These are phyloP conservation scores for Melaleuca alternifolia DNA, from an alignment of 345 rosid species.

Conservation along the genomic window DNA sequence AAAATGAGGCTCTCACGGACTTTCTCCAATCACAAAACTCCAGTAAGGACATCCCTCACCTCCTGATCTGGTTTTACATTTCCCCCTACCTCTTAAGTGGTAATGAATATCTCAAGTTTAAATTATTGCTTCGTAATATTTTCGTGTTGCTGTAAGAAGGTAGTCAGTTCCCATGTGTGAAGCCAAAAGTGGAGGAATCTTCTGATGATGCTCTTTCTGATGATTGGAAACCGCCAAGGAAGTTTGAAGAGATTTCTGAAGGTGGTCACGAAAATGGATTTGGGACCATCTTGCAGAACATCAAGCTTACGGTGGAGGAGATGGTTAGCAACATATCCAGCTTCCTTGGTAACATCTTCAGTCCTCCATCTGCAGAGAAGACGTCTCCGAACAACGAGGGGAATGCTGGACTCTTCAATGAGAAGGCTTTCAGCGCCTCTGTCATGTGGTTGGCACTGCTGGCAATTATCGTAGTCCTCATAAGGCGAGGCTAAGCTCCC, in stretches of 20 bases:
- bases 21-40: conserved; percentile 33
- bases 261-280: neutral
- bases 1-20: conserved; percentile 37
- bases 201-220: conserved; percentile 9
- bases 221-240: conserved; percentile 7
- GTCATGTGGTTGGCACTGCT: conserved; percentile 52
- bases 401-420: conserved; percentile 11
- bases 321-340: conserved; percentile 41
- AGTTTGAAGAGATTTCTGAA: conserved; percentile 17
- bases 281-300: conserved; percentile 19
- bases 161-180: neutral
- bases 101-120: neutral
- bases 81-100: neutral
- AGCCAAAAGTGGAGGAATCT: neutral
- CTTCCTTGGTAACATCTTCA: conserved; percentile 39
- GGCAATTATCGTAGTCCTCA: conserved; percentile 49
- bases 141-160: neutral
- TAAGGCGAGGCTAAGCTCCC: conserved; percentile 38
- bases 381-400: conserved; percentile 14
- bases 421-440: conserved; percentile 22
- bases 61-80: neutral
- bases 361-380: conserved; percentile 16
- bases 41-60: conserved; percentile 11
- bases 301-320: conserved; percentile 35
- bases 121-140: neutral